These are phyloP conservation scores for Drechslerella stenobrocha DNA, from an alignment of 2,329 filamentous ascomycete genomes.

Conservation along the genomic window DNA sequence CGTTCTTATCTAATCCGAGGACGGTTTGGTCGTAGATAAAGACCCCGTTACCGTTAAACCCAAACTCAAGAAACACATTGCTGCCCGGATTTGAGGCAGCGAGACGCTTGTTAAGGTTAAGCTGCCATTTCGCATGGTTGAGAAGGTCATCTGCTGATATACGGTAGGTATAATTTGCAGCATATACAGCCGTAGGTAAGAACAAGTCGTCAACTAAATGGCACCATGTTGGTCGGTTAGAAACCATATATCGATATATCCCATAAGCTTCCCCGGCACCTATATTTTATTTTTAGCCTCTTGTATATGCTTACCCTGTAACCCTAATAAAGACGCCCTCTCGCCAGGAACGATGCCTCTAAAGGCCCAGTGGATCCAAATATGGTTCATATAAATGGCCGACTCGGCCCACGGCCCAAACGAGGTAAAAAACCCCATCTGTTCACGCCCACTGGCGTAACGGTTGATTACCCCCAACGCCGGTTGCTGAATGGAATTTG, in stretches of 20 bases:
- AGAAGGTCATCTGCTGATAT: conserved; percentile 16
- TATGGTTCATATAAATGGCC: conserved; percentile 41
- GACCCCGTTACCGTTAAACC: conserved; percentile 38
- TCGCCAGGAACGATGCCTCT: conserved; percentile 56
- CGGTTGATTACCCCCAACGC: conserved; percentile 65
- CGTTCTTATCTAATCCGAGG: conserved; percentile 25
- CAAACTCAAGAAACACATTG: conserved; percentile 35
- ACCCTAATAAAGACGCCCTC: conserved; percentile 7
- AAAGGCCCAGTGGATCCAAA: conserved; percentile 43
- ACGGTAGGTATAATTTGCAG: conserved; percentile 50
- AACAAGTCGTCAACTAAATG: conserved; percentile 48
- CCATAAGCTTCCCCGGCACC: background rate
- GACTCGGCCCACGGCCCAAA: conserved; percentile 61
- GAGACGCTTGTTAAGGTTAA: conserved; percentile 20
- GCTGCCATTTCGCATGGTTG: conserved; percentile 36
- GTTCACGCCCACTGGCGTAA: conserved; percentile 61
- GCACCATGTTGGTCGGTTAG: conserved; percentile 54
- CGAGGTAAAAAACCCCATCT: conserved; percentile 66
- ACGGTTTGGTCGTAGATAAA: conserved; percentile 42
- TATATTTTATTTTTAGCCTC: background rate
- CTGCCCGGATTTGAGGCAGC: conserved; percentile 21
- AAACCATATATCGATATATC: conserved; percentile 33
- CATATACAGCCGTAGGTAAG: conserved; percentile 51
- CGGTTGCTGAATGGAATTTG: conserved; percentile 49
- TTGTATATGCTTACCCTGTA: conserved; percentile 15